Percentiles rank a stretch among this genome's conserved stretches.
phyloP scores from a whole-genome alignment of 169 alveolate species.

The Perkinsus marinus region DNA sequence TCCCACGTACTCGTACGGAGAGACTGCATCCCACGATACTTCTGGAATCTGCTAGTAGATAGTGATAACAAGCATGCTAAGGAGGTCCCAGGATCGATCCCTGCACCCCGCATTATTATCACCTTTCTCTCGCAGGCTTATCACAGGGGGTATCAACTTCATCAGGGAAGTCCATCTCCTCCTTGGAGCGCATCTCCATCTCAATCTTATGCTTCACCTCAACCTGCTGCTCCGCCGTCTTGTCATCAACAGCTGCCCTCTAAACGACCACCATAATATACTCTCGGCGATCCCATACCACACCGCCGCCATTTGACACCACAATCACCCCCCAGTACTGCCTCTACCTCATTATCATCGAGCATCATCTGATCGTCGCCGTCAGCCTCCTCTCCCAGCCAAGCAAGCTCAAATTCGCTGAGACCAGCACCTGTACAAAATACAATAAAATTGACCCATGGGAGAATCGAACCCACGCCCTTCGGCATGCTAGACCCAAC shows the following conservation, averaged over 20 bases:
- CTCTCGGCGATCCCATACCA: not conserved
- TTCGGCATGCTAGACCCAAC: conserved; percentile 10
- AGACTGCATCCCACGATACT: conserved; percentile 47
- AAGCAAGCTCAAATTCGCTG: conserved; percentile 18
- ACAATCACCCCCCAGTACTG: not conserved
- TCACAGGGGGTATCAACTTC: conserved; percentile 21
- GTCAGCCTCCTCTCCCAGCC: conserved; percentile 19
- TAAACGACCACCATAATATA: not conserved
- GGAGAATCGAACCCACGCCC: conserved; percentile 3
- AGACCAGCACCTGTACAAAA: not conserved
- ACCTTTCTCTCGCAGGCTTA: not conserved
- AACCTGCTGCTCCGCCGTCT: conserved; percentile 1
- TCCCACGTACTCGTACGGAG: conserved; percentile 43
- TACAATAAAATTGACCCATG: not conserved
- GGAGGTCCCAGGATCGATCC: not conserved
- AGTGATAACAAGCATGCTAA: not conserved
- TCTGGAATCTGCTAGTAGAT: conserved; percentile 19
- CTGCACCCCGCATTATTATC: not conserved
- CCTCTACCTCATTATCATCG: conserved; percentile 4
- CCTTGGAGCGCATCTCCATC: conserved; percentile 13
- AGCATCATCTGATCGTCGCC: conserved; percentile 2
- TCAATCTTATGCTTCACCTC: not conserved
- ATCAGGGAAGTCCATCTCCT: conserved; percentile 30
- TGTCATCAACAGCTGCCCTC: not conserved
- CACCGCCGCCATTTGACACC: not conserved